A percentile compares a stretch with the other conserved stretches of the same genome.
Evolutionary conservation across 139 green algal species (phyloP).

Genomic region (Astrephomene gubernaculifera): DNA sequence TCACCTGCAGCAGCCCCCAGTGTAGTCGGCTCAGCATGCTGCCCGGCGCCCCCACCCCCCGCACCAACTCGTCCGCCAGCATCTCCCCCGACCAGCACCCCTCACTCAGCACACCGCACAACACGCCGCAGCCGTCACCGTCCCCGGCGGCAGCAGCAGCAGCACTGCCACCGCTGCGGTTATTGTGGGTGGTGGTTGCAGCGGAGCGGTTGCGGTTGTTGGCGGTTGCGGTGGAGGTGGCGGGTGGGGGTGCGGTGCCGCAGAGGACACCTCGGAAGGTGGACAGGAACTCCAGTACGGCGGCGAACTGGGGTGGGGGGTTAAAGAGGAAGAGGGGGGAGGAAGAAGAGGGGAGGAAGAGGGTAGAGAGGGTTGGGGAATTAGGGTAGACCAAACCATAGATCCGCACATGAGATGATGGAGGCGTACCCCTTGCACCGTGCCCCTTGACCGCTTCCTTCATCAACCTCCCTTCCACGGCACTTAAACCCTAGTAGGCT

Average conservation of each 20-base stretch:
- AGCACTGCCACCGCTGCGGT: background rate
- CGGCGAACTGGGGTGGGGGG: constrained; percentile 11
- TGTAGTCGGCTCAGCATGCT: constrained; percentile 23
- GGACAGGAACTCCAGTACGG: constrained; percentile 36
- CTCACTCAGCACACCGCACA: background rate
- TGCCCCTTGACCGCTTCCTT: too few species aligned
- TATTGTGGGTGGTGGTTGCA: background rate
- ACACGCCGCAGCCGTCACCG: background rate
- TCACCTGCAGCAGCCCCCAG: constrained; percentile 24
- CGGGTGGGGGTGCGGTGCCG: background rate
- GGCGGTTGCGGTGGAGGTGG: background rate
- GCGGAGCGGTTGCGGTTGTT: background rate
- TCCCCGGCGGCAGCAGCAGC: background rate
- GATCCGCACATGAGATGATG: too few species aligned
- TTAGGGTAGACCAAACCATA: too few species aligned
- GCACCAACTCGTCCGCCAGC: constrained; percentile 36
- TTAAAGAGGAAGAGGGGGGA: background rate
- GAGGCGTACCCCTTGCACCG: too few species aligned
- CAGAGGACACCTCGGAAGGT: constrained; percentile 13
- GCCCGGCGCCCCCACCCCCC: background rate
- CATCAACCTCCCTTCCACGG: too few species aligned
- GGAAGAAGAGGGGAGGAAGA: background rate
- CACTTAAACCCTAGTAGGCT: too few species aligned
- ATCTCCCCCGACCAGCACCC: background rate
- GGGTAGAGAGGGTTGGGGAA: too few species aligned